Base-by-base conservation (phyloP, 768 basidiomycete species). In the Podaxis carcinomalis region DNA sequence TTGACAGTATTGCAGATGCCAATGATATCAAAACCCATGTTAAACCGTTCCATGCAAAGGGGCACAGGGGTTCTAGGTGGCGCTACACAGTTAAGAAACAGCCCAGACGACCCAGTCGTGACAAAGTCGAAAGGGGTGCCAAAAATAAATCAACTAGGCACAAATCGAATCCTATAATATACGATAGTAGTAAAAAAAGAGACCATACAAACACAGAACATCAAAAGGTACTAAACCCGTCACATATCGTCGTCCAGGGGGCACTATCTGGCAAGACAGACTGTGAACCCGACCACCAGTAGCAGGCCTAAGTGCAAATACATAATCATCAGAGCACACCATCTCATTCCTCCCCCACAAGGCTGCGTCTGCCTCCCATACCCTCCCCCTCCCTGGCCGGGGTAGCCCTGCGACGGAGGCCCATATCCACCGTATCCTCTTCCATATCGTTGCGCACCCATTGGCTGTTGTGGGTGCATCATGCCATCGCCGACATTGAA, bases 261-360 rank as follows among this genome's bases (percentile, higher is more conserved):
- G 69, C 73, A 65, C 73, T 75, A 68, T 81, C 80, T 23, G 78
- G 73, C 70, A 69, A 71, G 28, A 75, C 68, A 62, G 80, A 77
- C 51, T 69, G 68, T 32, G 39, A 57, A 19, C 64, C 55, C 37
- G 64, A 46, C 51, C 49, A 28, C 71, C 72, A 14, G 75, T 70
- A 59, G 78, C 73, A 64, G 88, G 75, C 51, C 87, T 83, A 57
- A 94, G 72, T 46, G 87, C 82, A 69, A 93, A 75, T 61, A 94
- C 86, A 36, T 89, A 84, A 73, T 95, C 94, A 66, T 95, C 95
- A 4, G 91, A 93, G 36, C 93, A 90, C 73, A 95, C 86, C 63
- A 96, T 92, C 73, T 97, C 93, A 62, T 92, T 89, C 25, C 90
- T 81, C 81, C 86, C 9, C 79, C 76, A 36, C 77, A 75, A 67